Percentiles rank a stretch among this genome's conserved stretches.
Conservation (phyloP, 306 rosid genomes). For the Betula pendula region DNA sequence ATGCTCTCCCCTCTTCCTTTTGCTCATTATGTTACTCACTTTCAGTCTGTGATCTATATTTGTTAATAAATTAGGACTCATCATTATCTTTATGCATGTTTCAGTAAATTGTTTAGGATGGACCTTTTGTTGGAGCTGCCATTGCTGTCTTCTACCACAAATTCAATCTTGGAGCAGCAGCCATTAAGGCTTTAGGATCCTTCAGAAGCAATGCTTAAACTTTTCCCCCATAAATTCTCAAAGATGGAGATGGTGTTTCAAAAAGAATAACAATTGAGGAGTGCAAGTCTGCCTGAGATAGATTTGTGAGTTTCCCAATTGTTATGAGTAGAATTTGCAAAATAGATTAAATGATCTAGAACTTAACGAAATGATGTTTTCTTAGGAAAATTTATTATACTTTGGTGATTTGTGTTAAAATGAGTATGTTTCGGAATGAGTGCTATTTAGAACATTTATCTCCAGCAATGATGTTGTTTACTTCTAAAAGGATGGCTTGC, state of each 20-base stretch:
- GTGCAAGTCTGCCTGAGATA: constrained; percentile 49
- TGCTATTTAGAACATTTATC: no score
- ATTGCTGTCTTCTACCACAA: constrained; percentile 86
- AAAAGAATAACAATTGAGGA: constrained; percentile 37
- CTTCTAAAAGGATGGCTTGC: no score
- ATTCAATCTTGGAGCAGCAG: constrained; percentile 69
- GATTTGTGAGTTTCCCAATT: constrained; percentile 70
- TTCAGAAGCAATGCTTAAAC: constrained; percentile 84
- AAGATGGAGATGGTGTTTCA: constrained; percentile 24
- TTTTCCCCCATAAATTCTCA: constrained; percentile 1
- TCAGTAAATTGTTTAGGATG: constrained; percentile 97
- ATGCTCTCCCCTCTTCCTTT: neutral
- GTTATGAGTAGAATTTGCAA: constrained; percentile 18
- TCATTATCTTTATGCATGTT: neutral
- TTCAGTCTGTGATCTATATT: no score
- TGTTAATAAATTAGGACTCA: no score
- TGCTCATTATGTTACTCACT: no score
- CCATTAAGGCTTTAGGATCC: constrained; percentile 90
- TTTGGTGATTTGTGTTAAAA: neutral
- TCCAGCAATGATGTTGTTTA: neutral
- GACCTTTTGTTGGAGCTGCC: constrained; percentile 84
- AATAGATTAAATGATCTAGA: neutral
- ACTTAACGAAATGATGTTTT: neutral
- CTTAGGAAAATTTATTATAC: neutral
- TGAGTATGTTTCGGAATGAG: neutral